These are phyloP conservation scores for Pseudogymnoascus sp. DNA, from an alignment of 2,329 filamentous ascomycete species.

Conservation along the genomic window DNA sequence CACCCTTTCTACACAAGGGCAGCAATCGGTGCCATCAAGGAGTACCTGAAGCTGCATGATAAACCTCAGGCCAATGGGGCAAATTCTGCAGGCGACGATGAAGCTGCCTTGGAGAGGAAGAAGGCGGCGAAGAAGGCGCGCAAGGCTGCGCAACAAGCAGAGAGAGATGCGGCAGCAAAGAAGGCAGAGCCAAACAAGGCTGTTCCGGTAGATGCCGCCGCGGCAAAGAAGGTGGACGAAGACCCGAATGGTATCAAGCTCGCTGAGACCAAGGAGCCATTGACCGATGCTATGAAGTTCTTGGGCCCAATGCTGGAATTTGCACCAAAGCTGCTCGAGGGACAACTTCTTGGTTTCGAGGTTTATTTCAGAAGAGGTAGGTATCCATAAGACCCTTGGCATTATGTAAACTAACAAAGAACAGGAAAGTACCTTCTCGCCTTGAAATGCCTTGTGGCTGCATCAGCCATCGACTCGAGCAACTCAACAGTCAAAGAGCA, in stretches of 20 bases:
- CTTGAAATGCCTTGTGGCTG: conserved; percentile 72
- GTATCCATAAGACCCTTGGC: conserved; percentile 21
- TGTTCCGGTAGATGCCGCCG: conserved; percentile 50
- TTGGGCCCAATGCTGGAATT: conserved; percentile 72
- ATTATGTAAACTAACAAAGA: conserved; percentile 21
- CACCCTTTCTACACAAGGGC: conserved; percentile 88
- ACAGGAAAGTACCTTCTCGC: conserved; percentile 81
- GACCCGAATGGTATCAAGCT: conserved; percentile 79
- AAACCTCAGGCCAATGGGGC: conserved; percentile 58
- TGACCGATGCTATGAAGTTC: conserved; percentile 83
- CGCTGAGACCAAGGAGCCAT: conserved; percentile 69
- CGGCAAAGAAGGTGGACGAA: conserved; percentile 77
- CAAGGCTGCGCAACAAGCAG: conserved; percentile 65
- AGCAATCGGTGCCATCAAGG: conserved; percentile 69
- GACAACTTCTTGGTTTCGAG: conserved; percentile 81
- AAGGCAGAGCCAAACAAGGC: conserved; percentile 77
- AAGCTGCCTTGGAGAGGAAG: conserved; percentile 63
- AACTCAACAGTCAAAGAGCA: conserved; percentile 71
- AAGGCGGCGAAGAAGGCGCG: conserved; percentile 86
- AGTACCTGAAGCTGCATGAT: conserved; percentile 75
- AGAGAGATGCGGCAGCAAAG: conserved; percentile 72
- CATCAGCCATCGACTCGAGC: conserved; percentile 57
- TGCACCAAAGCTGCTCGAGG: conserved; percentile 71
- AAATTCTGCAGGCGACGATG: conserved; percentile 40
- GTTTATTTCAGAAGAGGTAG: conserved; percentile 77